Conservation (phyloP, 768 basidiomycete species). For the Termitomyces bulborhizus region DNA sequence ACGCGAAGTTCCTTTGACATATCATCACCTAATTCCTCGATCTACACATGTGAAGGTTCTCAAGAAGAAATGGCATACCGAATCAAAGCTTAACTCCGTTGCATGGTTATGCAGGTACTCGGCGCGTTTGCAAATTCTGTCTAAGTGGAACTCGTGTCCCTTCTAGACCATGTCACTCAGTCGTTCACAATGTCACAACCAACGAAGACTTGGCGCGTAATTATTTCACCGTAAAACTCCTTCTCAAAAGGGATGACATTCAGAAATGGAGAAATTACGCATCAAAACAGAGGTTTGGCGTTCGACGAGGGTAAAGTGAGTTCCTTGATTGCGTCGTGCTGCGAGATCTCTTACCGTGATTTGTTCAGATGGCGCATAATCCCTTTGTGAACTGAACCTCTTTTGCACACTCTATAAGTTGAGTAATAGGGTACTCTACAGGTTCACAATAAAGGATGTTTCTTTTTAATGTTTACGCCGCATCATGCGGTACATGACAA, state of each 20-base stretch:
- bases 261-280: constrained; percentile 52
- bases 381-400: neutral
- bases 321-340: neutral
- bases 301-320: constrained; percentile 15
- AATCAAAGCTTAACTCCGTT: constrained; percentile 46
- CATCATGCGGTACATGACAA: no score
- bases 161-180: constrained; percentile 44
- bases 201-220: constrained; percentile 45
- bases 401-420: neutral
- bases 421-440: neutral
- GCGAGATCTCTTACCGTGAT: neutral
- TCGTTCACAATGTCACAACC: constrained; percentile 42
- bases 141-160: neutral
- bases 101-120: constrained; percentile 52
- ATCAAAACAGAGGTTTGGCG: constrained; percentile 35
- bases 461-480: no score
- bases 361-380: no score
- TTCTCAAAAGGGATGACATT: constrained; percentile 48
- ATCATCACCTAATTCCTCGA: constrained; percentile 56
- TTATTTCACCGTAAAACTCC: constrained; percentile 44
- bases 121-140: neutral
- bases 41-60: constrained; percentile 47
- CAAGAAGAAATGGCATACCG: constrained; percentile 52
- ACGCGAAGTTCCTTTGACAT: constrained; percentile 50
- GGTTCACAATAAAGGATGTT: neutral